A percentile compares a stretch with the other conserved stretches of the same genome.
Conservation (phyloP, 129 eudicot species). For the Ambrosia artemisiifolia region DNA sequence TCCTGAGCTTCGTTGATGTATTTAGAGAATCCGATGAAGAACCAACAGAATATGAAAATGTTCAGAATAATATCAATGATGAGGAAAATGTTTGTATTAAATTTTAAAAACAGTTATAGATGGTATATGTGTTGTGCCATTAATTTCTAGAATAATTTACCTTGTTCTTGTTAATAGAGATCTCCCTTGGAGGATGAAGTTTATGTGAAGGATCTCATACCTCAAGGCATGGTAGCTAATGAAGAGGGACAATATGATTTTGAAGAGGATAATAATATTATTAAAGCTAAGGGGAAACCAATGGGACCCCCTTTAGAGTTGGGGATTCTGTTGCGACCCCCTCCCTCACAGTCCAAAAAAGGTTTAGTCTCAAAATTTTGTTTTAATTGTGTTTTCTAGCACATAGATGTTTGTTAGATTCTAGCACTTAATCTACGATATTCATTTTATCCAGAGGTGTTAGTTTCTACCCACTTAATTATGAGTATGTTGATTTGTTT, state of each 20-base stretch:
- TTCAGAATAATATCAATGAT: constrained; percentile 57
- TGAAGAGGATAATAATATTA: constrained; percentile 75
- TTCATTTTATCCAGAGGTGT: not conserved
- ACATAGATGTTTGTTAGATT: no score
- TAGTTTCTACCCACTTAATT: not conserved
- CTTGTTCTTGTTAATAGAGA: constrained; percentile 42
- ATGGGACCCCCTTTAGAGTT: constrained; percentile 94
- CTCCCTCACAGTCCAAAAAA: constrained; percentile 75
- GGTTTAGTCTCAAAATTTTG: constrained; percentile 36
- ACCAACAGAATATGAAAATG: constrained; percentile 62
- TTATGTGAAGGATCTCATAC: constrained; percentile 65
- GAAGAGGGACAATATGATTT: constrained; percentile 85
- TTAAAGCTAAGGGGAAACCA: constrained; percentile 79
- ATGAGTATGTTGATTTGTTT: no score
- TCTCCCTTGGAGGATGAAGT: constrained; percentile 86
- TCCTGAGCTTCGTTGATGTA: constrained; percentile 92
- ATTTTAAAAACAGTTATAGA: no score
- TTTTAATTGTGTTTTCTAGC: constrained; percentile 1
- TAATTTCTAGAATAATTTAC: constrained; percentile 4
- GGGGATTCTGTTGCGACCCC: constrained; percentile 83
- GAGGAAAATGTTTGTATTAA: constrained; percentile 69
- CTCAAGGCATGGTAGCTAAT: constrained; percentile 90
- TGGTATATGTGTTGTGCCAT: not conserved
- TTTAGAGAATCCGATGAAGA: constrained; percentile 98
- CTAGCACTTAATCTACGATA: no score